These are phyloP conservation scores for Aspergillus luchuensis DNA, from an alignment of 2,329 filamentous ascomycete genomes.

Conservation along the genomic window DNA sequence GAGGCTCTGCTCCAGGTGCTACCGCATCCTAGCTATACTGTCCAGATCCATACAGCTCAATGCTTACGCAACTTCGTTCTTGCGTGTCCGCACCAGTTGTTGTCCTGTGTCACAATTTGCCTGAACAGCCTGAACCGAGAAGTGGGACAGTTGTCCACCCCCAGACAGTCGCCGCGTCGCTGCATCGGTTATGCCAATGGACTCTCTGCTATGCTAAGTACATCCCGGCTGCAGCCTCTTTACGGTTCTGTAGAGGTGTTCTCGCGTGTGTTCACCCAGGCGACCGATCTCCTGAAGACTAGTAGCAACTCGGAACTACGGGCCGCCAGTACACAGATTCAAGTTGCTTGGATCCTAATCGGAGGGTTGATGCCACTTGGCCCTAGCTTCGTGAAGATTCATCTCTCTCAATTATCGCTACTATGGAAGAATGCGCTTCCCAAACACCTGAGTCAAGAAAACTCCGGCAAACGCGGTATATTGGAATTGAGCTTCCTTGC, in stretches of 20 bases:
- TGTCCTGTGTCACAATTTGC: constrained; percentile 89
- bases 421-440: constrained; percentile 97
- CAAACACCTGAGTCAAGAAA: constrained; percentile 90
- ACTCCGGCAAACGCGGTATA: constrained; percentile 77
- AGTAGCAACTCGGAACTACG: constrained; percentile 89
- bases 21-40: constrained; percentile 93
- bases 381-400: constrained; percentile 98
- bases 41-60: constrained; percentile 85
- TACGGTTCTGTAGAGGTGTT: constrained; percentile 97
- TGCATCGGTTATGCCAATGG: constrained; percentile 92
- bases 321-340: constrained; percentile 89
- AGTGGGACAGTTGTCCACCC: constrained; percentile 72
- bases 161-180: constrained; percentile 74
- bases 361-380: constrained; percentile 95
- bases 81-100: constrained; percentile 86
- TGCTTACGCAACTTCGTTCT: constrained; percentile 86
- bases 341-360: constrained; percentile 96
- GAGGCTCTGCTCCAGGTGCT: constrained; percentile 87
- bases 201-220: constrained; percentile 85
- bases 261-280: constrained; percentile 85
- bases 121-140: constrained; percentile 94
- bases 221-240: constrained; percentile 81
- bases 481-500: constrained; percentile 90
- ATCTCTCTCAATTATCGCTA: constrained; percentile 87
- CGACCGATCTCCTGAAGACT: constrained; percentile 87